Percentiles rank a stretch among this genome's conserved stretches.
Conservation (phyloP, 192 early-diverging fungal species). For the Glomus cerebriforme region DNA sequence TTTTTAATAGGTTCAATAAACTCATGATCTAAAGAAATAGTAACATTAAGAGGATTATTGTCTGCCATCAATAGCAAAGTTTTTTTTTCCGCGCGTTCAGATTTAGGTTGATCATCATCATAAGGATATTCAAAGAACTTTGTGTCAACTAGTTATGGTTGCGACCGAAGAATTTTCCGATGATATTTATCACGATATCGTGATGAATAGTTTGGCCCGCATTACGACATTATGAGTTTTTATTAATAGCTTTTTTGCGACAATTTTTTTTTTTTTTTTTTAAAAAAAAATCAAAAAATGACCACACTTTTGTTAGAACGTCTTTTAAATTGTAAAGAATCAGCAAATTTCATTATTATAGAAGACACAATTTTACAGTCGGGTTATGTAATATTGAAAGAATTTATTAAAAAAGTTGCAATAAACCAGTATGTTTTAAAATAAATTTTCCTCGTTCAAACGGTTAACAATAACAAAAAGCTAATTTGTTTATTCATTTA, state of each 20-base stretch:
- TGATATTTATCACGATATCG: no score
- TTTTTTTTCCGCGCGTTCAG: not conserved
- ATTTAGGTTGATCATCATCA: no score
- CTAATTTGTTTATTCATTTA: not conserved
- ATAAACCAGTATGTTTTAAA: not conserved
- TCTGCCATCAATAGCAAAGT: not conserved
- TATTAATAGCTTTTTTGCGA: no score
- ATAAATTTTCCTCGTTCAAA: not conserved
- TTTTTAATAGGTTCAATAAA: slow-evolving; percentile 41
- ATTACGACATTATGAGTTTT: no score
- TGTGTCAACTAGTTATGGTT: no score
- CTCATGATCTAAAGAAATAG: slow-evolving; percentile 70
- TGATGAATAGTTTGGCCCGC: no score
- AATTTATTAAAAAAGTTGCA: slow-evolving; percentile 7
- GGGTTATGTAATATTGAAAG: not conserved
- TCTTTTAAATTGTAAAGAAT: slow-evolving; percentile 7
- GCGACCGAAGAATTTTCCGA: no score
- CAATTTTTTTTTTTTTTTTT: no score
- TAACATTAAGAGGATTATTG: not conserved
- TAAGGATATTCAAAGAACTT: no score
- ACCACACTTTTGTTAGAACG: not conserved
- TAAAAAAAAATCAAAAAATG: no score
- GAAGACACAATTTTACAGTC: slow-evolving; percentile 20
- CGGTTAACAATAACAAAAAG: not conserved
- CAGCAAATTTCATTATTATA: not conserved